Base-by-base conservation (phyloP, 805 yeast species). In the Scheffersomyces amazonensis region DNA sequence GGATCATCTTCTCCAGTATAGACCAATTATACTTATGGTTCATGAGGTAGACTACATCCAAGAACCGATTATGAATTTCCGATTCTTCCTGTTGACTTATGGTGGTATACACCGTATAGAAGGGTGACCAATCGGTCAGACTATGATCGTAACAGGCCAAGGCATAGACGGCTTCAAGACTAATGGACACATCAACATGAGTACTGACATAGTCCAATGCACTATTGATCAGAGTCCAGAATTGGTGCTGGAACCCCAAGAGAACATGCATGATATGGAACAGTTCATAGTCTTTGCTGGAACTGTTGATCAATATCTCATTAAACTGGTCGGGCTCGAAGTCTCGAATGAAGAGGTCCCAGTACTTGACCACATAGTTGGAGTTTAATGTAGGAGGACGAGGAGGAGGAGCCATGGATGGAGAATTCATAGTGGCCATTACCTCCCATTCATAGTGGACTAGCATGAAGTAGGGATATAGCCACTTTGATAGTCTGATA, bases 1-100 rank as follows among this genome's bases (percentile, higher is more conserved):
- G 36, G 4, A 69, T 37, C n/a, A 66, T 37, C 29, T 49, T 52
- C 31, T 69, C 75, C 16, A 64, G 67, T 2, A 62, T 30, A 5
- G 58, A 56, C 69, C 69, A 66, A 4, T 42, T 47, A 2, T 48
- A 44, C 15, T 53, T 45, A 30, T 58, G 54, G 33, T 51, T 52
- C 13, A 62, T 40, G 2, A 50, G 37, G 5, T 52, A 54, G 16
- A 64, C 52, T 3, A 54, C 48, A 27, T 66, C 66, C 2, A 64
- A 36, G 40, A 60, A 62, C 13, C 49, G 43, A 29, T 52, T 52
- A 38, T 54, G 56, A 13, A 52, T 41, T 5, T 37, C 28, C 7
- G 64, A 53, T 5, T 39, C 45, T 1, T 30, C 44, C 2, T 46
- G 41, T 2, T 32, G 35, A 13, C 43, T 43, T 17, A 50, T 15